Evolutionary conservation across 495 filamentous ascomycete species (phyloP).

Genomic region (Usnea hakonensis): DNA sequence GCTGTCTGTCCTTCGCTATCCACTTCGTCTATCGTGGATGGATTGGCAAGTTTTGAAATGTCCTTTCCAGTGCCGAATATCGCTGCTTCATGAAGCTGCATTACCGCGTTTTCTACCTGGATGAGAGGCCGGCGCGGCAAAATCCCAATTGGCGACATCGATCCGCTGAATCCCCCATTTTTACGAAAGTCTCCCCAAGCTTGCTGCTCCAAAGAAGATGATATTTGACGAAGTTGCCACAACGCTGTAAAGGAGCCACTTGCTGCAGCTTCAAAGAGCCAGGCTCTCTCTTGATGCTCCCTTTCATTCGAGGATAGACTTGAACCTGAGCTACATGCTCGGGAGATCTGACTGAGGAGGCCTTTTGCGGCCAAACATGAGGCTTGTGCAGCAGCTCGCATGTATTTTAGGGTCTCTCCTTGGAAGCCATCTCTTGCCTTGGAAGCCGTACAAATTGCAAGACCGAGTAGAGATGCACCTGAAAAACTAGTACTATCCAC

Average conservation of each 20-base stretch:
- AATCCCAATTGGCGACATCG: constrained; percentile 9
- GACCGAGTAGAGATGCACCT: not conserved
- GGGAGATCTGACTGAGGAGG: not conserved
- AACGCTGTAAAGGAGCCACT: not conserved
- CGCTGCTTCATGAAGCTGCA: constrained; percentile 26
- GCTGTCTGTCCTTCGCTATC: constrained; percentile 28
- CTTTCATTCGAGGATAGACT: not conserved
- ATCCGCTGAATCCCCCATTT: constrained; percentile 22
- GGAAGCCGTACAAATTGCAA: not conserved
- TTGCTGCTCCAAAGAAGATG: constrained; percentile 9
- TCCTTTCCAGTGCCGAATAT: constrained; percentile 18
- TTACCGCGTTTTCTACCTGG: not conserved
- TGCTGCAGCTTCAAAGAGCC: not conserved
- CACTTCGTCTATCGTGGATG: constrained; percentile 2
- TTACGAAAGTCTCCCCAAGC: constrained; percentile 20
- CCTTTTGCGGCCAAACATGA: not conserved
- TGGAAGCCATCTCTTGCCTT: not conserved
- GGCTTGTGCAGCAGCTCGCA: not conserved
- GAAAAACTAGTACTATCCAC: not conserved
- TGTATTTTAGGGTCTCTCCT: not conserved
- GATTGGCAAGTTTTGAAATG: constrained; percentile 12
- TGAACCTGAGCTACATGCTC: not conserved
- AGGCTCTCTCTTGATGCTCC: not conserved
- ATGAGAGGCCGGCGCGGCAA: not conserved
- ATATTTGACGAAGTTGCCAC: not conserved